Conservation (phyloP, 1,284 basidiomycete species). For the Gymnopus androsaceus region DNA sequence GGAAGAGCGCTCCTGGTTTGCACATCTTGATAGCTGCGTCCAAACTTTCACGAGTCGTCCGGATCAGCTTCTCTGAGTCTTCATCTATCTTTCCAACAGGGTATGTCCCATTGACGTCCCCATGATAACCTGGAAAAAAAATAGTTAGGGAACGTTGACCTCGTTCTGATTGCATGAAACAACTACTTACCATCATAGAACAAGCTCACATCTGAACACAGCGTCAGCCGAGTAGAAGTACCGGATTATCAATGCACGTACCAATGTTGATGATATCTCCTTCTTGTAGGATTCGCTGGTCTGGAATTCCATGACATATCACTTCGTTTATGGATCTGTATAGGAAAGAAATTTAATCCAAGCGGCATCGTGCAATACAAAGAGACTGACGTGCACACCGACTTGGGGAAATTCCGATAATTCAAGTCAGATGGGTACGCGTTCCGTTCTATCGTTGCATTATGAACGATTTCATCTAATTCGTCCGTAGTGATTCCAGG, state of each 20-base stretch:
- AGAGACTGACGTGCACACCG: conserved; percentile 85
- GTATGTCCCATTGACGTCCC: conserved; percentile 89
- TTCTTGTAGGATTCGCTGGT: conserved; percentile 81
- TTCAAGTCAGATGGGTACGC: conserved; percentile 95
- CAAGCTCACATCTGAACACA: conserved; percentile 54
- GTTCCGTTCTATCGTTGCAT: conserved; percentile 88
- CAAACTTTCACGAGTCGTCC: conserved; percentile 76
- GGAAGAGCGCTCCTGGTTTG: conserved; percentile 87
- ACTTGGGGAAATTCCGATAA: conserved; percentile 94
- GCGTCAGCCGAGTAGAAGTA: conserved; percentile 14
- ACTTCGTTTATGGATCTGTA: conserved; percentile 88
- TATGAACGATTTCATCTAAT: conserved; percentile 93
- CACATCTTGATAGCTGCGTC: conserved; percentile 89
- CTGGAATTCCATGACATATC: conserved; percentile 97
- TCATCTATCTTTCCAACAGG: conserved; percentile 87
- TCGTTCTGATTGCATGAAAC: background rate
- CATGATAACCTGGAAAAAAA: conserved; percentile 71
- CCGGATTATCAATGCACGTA: conserved; percentile 29
- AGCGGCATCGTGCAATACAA: conserved; percentile 6
- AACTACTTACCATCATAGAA: conserved; percentile 64
- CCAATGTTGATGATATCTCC: conserved; percentile 95
- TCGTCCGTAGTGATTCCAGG: conserved; percentile 96
- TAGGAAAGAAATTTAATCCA: background rate
- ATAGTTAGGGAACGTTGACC: conserved; percentile 5
- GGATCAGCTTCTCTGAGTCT: conserved; percentile 80